Percentiles rank a stretch among this genome's conserved stretches.
phyloP scores from a whole-genome alignment of 176 grass and related monocot species.

The Saccharum spontaneum region DNA sequence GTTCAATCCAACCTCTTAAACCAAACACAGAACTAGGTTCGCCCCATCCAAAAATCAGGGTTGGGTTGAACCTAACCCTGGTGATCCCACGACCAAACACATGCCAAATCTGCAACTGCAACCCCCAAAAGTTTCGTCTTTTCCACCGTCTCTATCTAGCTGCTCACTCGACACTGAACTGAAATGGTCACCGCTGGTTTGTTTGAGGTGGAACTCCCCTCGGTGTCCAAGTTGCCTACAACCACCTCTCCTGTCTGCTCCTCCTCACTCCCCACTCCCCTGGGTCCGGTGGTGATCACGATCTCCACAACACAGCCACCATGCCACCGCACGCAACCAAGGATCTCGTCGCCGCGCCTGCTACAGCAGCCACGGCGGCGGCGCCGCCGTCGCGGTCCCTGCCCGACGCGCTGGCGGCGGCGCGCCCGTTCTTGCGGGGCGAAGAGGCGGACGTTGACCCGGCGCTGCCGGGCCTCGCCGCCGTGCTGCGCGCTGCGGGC shows the following conservation, averaged over 20 bases:
- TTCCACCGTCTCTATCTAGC: background rate
- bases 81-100: too few relatives aligned
- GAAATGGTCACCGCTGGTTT: too few relatives aligned
- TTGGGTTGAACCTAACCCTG: too few relatives aligned
- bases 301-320: background rate
- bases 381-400: background rate
- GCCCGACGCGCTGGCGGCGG: conserved; percentile 32
- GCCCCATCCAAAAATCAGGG: too few relatives aligned
- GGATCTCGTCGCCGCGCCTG: background rate
- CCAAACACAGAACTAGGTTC: too few relatives aligned
- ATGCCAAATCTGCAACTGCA: too few relatives aligned
- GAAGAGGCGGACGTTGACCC: conserved; percentile 58
- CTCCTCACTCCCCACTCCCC: background rate
- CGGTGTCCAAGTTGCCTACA: background rate
- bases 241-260: background rate
- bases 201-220: too few relatives aligned
- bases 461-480: conserved; percentile 48
- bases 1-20: too few relatives aligned
- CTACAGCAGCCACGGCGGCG: background rate
- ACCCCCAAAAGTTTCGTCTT: background rate
- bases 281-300: background rate
- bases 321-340: background rate
- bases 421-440: conserved; percentile 69
- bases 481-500: conserved; percentile 57
- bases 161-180: background rate